Percentiles rank a stretch among this genome's conserved stretches.
Evolutionary conservation across 2,329 filamentous ascomycete species (phyloP).

Genomic region (Eutypa lata): DNA sequence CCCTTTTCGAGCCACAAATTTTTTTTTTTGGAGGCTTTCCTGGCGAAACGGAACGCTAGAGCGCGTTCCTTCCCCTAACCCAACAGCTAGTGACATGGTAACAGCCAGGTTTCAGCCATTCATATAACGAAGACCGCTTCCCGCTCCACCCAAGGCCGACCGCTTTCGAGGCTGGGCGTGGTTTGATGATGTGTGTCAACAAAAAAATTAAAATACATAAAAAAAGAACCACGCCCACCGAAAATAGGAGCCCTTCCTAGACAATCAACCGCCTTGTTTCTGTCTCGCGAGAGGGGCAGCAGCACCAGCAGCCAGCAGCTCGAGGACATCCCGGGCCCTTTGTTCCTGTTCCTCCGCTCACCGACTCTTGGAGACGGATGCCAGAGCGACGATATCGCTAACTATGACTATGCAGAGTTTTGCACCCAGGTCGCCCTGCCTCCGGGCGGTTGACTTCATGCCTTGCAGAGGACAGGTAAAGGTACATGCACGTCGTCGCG

Average conservation of each 20-base stretch:
- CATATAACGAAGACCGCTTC: background rate
- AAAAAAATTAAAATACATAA: too few relatives aligned
- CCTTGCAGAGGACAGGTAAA: background rate
- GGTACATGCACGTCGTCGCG: background rate
- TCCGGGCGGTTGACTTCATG: background rate
- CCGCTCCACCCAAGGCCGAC: background rate
- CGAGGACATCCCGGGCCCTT: background rate
- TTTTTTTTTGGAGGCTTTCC: background rate
- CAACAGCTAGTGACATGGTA: background rate
- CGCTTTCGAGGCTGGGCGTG: background rate
- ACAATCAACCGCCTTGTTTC: background rate
- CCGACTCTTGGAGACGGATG: background rate
- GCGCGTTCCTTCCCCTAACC: background rate
- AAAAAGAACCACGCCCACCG: background rate
- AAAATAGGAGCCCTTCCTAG: background rate
- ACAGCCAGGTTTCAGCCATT: background rate
- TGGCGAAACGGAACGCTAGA: background rate
- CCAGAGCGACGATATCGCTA: background rate
- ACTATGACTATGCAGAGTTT: background rate
- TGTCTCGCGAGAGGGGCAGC: background rate
- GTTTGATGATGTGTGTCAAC: background rate
- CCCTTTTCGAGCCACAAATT: background rate
- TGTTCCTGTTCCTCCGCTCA: background rate
- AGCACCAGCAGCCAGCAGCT: background rate
- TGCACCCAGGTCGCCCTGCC: background rate